Evolutionary conservation across 2,329 filamentous ascomycete genomes (phyloP).

Genomic region (Pseudogymnoascus sp.): DNA sequence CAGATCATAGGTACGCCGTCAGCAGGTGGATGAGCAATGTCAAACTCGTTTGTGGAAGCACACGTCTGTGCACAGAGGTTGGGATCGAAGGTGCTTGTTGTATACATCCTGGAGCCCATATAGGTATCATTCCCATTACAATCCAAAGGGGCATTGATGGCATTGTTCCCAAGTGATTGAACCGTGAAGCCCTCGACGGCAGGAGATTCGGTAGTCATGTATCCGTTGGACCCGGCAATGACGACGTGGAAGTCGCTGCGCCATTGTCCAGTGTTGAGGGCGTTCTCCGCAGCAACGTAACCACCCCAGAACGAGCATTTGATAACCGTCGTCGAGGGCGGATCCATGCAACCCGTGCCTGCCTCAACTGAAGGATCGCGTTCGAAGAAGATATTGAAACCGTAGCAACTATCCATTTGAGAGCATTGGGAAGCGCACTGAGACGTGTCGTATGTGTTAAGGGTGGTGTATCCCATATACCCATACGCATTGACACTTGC

Average conservation of each 20-base stretch:
- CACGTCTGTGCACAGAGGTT: constrained; percentile 29
- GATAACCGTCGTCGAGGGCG: constrained; percentile 30
- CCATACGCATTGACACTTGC: constrained; percentile 27
- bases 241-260: constrained; percentile 33
- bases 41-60: constrained; percentile 19
- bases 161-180: constrained; percentile 26
- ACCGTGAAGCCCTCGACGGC: constrained; percentile 23
- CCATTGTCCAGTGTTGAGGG: constrained; percentile 31
- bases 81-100: constrained; percentile 29
- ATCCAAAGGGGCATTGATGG: constrained; percentile 28
- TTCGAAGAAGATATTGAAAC: constrained; percentile 34
- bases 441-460: constrained; percentile 28
- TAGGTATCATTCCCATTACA: constrained; percentile 23
- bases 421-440: constrained; percentile 29
- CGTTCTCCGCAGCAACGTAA: constrained; percentile 24
- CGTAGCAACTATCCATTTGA: constrained; percentile 25
- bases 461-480: constrained; percentile 27
- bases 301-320: constrained; percentile 34
- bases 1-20: constrained; percentile 18
- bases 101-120: constrained; percentile 27
- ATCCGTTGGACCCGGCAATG: constrained; percentile 40
- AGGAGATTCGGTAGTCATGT: constrained; percentile 25
- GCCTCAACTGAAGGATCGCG: constrained; percentile 32
- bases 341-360: constrained; percentile 29
- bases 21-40: constrained; percentile 3